Percentiles rank a stretch among this genome's conserved stretches.
Evolutionary conservation across 306 rosid genomes (phyloP).

Genomic region (peach (Prunus persica)): Prunus_persica_NCBIv2 NC_034014.1:24352001-24352500

Average conservation of each 20-base stretch:
- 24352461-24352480: not conserved
- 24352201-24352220: not conserved
- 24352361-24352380: not conserved
- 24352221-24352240: not conserved
- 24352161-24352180: not conserved
- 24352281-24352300: not conserved
- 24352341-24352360: slow-evolving; percentile 6
- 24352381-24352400: not conserved
- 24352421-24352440: not conserved
- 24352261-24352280: not conserved
- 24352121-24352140: not conserved
- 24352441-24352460: not conserved
- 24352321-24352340: not conserved
- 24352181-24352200: not conserved
- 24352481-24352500: slow-evolving; percentile 4
- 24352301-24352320: not conserved
- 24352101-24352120: not conserved
- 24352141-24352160: not conserved
- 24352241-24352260: not conserved
- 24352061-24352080: not conserved
- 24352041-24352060: not conserved
- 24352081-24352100: not conserved
- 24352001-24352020: not conserved
- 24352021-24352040: not conserved
- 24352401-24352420: slow-evolving; percentile 5